Base-by-base conservation (phyloP, 305 asterid genomes). In the Rubia occidens region DNA sequence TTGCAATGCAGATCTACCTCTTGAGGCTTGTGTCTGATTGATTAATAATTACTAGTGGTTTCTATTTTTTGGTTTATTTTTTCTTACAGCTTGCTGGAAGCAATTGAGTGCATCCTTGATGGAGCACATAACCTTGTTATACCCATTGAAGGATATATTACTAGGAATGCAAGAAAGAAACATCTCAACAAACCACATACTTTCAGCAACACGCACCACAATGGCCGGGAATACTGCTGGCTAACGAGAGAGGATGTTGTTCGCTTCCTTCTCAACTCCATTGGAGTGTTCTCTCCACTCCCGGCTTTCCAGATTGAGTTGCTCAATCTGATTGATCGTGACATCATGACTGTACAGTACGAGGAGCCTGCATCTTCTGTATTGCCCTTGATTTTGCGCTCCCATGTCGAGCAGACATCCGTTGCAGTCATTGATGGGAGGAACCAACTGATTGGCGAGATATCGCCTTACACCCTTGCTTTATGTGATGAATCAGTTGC, bases 81-180 rank as follows among this genome's bases (percentile, higher is more conserved):
- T 40, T 60, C 64, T 74, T 81, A 53, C 80, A 91, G 97, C 82
- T 79, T 91, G 81, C 66, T 84, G 82, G 94, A 89, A 67, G 96
- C 91, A 47, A 82, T 91, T 51, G 94, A 87, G 70, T 80, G 18
- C 88, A 82, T 89, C 14, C 83, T 89, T 37, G 95, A 86, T 73
- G 97, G 97, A 55, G 75, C 88, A 18, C 96, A 89, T 72, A 91
- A 91, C 77, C 82, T 91, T 54, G 89, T 89, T 21, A 79, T 89
- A 73, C 97, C 97, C 2, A 82, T 86, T 43, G 85, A 77, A 61
- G 82, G 79, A 78, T 64, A 72, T 68, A 64, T 59, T 39, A 72
- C 59, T 72, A 67, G 79, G 73, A 78, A 73, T 69, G 67, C 89
- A 64, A 85, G 87, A 70, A 88, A 80, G 75, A 82, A 75, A 66